Evolutionary conservation across 2,329 filamentous ascomycete species (phyloP), one percentile per base, ranked within the genome.

Genomic region (Didymosphaeria variabile): DNA sequence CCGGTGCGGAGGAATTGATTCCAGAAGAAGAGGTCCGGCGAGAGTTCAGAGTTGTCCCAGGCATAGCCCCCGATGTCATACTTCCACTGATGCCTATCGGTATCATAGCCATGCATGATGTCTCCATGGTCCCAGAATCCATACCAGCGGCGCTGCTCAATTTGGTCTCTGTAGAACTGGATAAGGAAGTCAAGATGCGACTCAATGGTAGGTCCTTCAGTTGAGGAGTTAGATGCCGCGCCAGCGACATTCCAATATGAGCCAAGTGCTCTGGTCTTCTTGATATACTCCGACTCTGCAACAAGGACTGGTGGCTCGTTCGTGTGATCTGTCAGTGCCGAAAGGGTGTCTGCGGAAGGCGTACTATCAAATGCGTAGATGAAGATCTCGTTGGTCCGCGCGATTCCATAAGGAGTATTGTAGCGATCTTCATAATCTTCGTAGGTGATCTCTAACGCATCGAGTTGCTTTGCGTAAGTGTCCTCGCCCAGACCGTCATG

Each of bases 11-110:
- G 79, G 74, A 89, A 90, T 59, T 87, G 85, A 4, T 82, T 83
- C 87, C 87, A 89, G 66, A 89, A 83, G 76, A 85, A 89, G 2
- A 89, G 73, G 65, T 89, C 87, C 0, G 87, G 85, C 0, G 87
- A 89, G 0, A 90, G 79, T 69, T 90, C 87, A 0, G 85, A 87
- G 68, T 89, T 89, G 52, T 89, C 87, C 87, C 87, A 89, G 0
- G 86, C 87, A 60, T 86, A 89, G 0, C 87, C 87, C 3, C 87
- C 87, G 19, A 89, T 73, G 49, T 90, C 87, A 58, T 89, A 89
- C 1, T 86, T 81, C 87, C 87, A 90, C 0, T 79, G 80, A 63
- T 89, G 87, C 5, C 87, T 79, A 69, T 88, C 83, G 0, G 71
- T 64, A 54, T 90, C 87, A 61, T 89, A 89, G 0, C 86, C 85